phyloP scores from a whole-genome alignment of 371 early-diverging fungal genomes.

The Mucor piriformis region DNA sequence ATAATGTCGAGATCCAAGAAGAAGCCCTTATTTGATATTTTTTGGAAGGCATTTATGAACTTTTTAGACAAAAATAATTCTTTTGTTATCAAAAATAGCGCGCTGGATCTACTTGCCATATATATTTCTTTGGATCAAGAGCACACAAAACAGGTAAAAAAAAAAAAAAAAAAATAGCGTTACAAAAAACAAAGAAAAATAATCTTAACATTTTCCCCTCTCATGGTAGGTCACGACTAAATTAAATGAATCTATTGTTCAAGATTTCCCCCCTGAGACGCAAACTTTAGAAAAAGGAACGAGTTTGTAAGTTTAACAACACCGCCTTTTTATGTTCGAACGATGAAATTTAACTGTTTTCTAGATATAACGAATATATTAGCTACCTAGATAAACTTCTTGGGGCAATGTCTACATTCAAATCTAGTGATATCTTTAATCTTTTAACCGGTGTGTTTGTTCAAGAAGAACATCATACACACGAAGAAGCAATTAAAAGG shows the following conservation, averaged over 20 bases:
- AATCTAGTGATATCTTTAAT: constrained; percentile 52
- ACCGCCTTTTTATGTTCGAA: not conserved
- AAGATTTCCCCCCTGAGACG: constrained; percentile 57
- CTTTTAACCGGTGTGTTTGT: constrained; percentile 56
- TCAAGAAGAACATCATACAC: constrained; percentile 56
- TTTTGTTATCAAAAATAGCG: constrained; percentile 24
- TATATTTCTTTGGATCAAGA: constrained; percentile 32
- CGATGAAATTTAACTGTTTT: too few relatives aligned
- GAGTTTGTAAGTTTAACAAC: constrained; percentile 1
- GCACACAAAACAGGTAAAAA: constrained; percentile 14
- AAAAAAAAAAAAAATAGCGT: not conserved
- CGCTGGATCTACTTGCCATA: constrained; percentile 40
- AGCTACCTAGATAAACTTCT: constrained; percentile 57
- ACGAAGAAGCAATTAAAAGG: constrained; percentile 44
- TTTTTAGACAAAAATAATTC: constrained; percentile 25
- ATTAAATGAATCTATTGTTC: constrained; percentile 35
- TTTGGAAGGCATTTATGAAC: constrained; percentile 24
- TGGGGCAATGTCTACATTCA: constrained; percentile 43
- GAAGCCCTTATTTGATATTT: constrained; percentile 21
- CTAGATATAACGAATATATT: constrained; percentile 59
- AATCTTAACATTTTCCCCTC: not conserved
- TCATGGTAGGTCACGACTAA: constrained; percentile 29
- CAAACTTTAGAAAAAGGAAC: constrained; percentile 44
- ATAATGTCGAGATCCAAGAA: constrained; percentile 44
- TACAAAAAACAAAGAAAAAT: not conserved